Evolutionary conservation across 352 stramenopile genomes (phyloP).

Genomic region (Albugo laibachii): DNA sequence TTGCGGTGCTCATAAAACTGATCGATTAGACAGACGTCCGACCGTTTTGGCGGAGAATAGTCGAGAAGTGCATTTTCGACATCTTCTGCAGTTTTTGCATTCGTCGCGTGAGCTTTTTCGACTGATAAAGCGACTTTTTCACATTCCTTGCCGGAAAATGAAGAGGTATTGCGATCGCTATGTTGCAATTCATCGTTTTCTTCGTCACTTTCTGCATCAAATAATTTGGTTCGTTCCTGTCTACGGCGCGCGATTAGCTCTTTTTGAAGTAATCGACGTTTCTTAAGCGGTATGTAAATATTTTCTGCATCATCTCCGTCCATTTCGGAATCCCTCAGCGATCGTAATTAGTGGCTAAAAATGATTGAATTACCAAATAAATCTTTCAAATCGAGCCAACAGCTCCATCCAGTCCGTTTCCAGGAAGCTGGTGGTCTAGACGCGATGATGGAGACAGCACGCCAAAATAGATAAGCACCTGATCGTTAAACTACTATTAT

Average conservation of each 20-base stretch:
- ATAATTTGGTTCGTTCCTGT: neutral
- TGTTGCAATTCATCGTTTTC: neutral
- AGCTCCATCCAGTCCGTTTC: too few species aligned
- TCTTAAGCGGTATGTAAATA: slow-evolving; percentile 68
- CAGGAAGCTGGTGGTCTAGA: too few species aligned
- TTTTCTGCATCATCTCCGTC: slow-evolving; percentile 11
- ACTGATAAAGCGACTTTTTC: too few species aligned
- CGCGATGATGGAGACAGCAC: too few species aligned
- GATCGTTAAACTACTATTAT: too few species aligned
- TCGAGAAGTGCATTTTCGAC: slow-evolving; percentile 4
- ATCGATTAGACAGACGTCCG: slow-evolving; percentile 55
- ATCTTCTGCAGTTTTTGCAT: slow-evolving; percentile 3
- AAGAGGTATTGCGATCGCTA: too few species aligned
- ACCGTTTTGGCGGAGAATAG: slow-evolving; percentile 15
- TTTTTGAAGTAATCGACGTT: slow-evolving; percentile 44
- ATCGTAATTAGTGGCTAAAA: neutral
- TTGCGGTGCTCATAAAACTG: slow-evolving; percentile 74
- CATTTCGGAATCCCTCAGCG: neutral
- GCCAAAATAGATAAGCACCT: too few species aligned
- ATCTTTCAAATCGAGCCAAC: too few species aligned
- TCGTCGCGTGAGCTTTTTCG: too few species aligned
- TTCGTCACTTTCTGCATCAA: neutral
- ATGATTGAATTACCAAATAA: too few species aligned
- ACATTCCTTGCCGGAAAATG: too few species aligned
- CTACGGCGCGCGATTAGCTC: slow-evolving; percentile 34